A percentile compares a stretch with the other conserved stretches of the same genome.
Evolutionary conservation across 805 yeast genomes (phyloP).

Genomic region (Starmerella cellae): DNA sequence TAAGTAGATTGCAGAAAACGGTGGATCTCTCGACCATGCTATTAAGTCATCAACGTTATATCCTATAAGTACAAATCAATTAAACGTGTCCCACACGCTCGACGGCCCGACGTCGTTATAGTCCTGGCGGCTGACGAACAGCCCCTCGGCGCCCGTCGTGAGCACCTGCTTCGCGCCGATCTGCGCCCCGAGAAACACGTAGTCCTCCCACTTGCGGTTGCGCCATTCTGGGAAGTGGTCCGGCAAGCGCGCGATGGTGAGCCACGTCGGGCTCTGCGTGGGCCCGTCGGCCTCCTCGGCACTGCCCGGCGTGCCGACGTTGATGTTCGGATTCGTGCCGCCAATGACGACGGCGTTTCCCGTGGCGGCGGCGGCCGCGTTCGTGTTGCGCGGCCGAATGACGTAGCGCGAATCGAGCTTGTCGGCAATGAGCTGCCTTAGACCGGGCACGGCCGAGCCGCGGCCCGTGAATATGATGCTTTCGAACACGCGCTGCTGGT

Average conservation of each 20-base stretch:
- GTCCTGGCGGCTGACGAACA: conserved; percentile 50
- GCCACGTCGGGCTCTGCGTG: conserved; percentile 67
- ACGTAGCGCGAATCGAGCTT: conserved; percentile 45
- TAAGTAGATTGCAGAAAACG: no score
- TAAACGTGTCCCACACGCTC: conserved; percentile 54
- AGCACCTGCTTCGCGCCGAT: conserved; percentile 78
- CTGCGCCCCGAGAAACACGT: conserved; percentile 73
- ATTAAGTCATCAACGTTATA: not conserved
- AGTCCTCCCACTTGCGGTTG: conserved; percentile 58
- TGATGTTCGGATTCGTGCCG: no score
- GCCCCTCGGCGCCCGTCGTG: conserved; percentile 47
- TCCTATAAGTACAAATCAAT: not conserved
- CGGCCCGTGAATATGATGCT: conserved; percentile 68
- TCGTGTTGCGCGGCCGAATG: conserved; percentile 26
- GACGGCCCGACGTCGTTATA: conserved; percentile 73
- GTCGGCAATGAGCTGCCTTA: conserved; percentile 53
- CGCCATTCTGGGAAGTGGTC: conserved; percentile 96
- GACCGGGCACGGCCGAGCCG: conserved; percentile 63
- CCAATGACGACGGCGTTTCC: conserved; percentile 13
- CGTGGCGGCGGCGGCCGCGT: not conserved
- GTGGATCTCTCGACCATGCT: no score
- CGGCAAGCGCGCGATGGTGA: conserved; percentile 57
- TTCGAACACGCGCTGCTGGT: conserved; percentile 74
- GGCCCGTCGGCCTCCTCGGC: conserved; percentile 19
- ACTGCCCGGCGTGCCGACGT: conserved; percentile 8